Evolutionary conservation across 2,329 filamentous ascomycete genomes (phyloP), one percentile per base, ranked within the genome.

Genomic region (Stagonosporopsis vannaccii): DNA sequence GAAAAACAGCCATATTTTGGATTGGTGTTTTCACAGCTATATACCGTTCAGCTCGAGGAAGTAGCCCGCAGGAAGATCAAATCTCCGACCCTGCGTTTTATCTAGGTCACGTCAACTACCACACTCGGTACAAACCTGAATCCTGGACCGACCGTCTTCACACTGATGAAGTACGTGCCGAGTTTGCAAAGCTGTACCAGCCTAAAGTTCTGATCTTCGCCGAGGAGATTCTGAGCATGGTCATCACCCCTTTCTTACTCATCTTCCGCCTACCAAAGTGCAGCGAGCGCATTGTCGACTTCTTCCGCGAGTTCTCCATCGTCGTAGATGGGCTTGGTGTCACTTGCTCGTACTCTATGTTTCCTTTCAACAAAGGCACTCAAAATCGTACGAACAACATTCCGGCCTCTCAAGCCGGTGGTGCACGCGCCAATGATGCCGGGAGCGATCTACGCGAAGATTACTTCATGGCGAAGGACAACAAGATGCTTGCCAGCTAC

Each of bases 401-500:
- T n/a, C 62, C 75, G 59, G 58, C 75, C 64, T 76, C 77, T 56
- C 63, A 76, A 66, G 67, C 62, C 26, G 70, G 68, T 6, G 66
- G 70, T 56, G 57, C 73, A 64, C 61, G 74, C 67, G 61, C 82
- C n/a, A 90, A 92, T 36, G 55, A 60, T 6, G 50, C 61, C 6
- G 30, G 30, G 3, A n/a, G 22, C 15, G 74, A 74, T 71, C 84
- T 92, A 9, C 87, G 95, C 11, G 91, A 95, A 56, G 93, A 97
- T 66, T 98, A 98, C 74, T 98, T 95, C 71, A 88, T 91, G 20
- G 92, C 92, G 9, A 97, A 97, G 71, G 93, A 99, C 69, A 91
- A 93, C 60, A 99, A 99, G 79, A 97, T 99, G 91, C 89, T 95
- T n/a, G 91, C 92, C 15, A 98, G 94, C 0, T 95, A 97, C 73